Evolutionary conservation across 352 stramenopile species (phyloP), one percentile per base, ranked within the genome.

Genomic region (Peronospora belbahrii): DNA sequence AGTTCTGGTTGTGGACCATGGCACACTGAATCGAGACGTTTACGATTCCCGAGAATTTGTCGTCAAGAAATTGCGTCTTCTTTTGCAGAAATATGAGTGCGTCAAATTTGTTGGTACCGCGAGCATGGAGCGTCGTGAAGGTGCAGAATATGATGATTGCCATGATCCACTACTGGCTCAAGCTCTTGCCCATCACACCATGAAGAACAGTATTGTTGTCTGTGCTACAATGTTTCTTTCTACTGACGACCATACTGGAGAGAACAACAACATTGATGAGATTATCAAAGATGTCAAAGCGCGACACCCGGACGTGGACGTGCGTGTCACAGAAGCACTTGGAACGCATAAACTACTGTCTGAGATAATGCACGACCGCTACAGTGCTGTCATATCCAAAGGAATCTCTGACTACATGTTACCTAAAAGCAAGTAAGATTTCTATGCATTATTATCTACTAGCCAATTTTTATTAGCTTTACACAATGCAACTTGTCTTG

Each of bases 111-210:
- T 92, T 0, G 56, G 50, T 1, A 80, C 76, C 1, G 74, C 72
- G 9, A 85, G 73, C 45, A 89, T 94, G 78, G 80, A 94, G 61
- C 70, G 78, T 19, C 74, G 71, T 24, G 73, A 89, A 30, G 74
- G 75, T 15, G 6, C 57, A 0, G 65, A 81, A 35, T 91, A 76
- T 50, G 80, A 88, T 44, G 80, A 88, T 44, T 94, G 89, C 27
- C 90, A 90, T 42, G 77, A 91, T 19, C 83, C 83, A 7, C 55
- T 91, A n/a, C 49, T 94, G 6, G 57, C 56, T 8, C 58, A 70
- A n/a, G 75, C 77, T 4, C 55, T 88, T 13, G 68, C 84, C 1
- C 55, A 75, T 48, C 87, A 88, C 55, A 56, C 56, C 4, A 75
- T 91, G 39, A 64, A 55, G 2, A 70, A 65, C 6, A 73, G 75